Percentiles rank a stretch among this genome's conserved stretches.
Evolutionary conservation across 2,329 filamentous ascomycete genomes (phyloP).

Genomic region (Thielaviopsis euricoi): DNA sequence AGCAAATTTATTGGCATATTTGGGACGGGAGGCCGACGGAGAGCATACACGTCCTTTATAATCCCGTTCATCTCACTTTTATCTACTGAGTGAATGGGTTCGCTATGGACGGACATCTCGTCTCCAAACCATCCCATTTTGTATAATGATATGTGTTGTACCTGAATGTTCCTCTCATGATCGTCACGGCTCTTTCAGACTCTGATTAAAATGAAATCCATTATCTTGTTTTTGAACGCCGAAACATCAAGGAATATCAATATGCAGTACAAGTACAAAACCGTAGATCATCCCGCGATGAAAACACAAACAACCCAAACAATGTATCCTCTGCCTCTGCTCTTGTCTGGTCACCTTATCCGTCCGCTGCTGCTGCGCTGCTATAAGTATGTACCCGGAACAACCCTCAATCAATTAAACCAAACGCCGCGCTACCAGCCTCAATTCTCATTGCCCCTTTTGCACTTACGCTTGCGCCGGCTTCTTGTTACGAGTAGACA

Average conservation of each 20-base stretch:
- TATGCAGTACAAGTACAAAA: constrained; percentile 9
- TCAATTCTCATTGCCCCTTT: not conserved
- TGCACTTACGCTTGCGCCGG: not conserved
- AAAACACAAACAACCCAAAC: constrained; percentile 7
- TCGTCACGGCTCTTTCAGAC: not conserved
- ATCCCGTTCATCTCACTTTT: constrained; percentile 35
- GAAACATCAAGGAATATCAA: constrained; percentile 11
- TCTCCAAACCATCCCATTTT: not conserved
- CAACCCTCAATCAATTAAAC: not conserved
- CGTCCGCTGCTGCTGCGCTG: not conserved
- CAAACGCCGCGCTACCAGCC: not conserved
- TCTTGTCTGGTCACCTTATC: constrained; percentile 3
- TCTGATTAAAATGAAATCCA: not conserved
- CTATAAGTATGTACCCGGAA: not conserved
- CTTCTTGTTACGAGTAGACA: constrained; percentile 12
- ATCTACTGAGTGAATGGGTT: constrained; percentile 34
- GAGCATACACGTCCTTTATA: constrained; percentile 40
- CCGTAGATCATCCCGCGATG: constrained; percentile 9
- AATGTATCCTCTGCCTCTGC: constrained; percentile 8
- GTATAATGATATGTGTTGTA: not conserved
- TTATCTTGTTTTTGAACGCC: constrained; percentile 12
- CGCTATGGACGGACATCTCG: constrained; percentile 43
- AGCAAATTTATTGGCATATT: constrained; percentile 15
- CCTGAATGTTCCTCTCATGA: not conserved
- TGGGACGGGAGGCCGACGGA: constrained; percentile 29